A percentile compares a stretch with the other conserved stretches of the same genome.
phyloP scores from a whole-genome alignment of 805 yeast species.

The Kluyveromyces dobzhanskii region DNA sequence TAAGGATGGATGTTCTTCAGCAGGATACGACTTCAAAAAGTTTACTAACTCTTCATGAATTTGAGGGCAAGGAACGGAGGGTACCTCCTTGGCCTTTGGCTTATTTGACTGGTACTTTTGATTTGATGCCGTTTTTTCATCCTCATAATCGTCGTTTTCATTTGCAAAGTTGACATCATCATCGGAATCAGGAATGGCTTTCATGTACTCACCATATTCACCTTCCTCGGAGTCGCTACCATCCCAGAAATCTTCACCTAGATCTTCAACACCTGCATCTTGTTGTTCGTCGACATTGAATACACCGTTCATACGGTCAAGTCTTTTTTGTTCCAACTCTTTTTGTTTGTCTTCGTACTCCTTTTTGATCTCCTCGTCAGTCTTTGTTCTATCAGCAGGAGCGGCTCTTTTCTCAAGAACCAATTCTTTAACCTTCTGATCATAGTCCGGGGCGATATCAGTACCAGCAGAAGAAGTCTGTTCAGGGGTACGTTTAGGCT shows the following conservation, averaged over 20 bases:
- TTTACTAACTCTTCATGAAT: constrained; percentile 36
- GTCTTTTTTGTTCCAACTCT: constrained; percentile 58
- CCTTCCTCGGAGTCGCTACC: constrained; percentile 40
- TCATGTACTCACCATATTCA: constrained; percentile 22
- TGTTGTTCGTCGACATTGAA: constrained; percentile 36
- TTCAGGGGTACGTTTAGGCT: constrained; percentile 15
- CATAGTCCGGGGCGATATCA: constrained; percentile 44
- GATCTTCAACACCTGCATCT: constrained; percentile 57
- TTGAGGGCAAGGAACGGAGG: constrained; percentile 40
- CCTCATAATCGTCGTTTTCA: constrained; percentile 9
- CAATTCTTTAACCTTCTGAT: constrained; percentile 55
- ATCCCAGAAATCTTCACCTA: constrained; percentile 64
- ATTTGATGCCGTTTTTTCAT: constrained; percentile 25
- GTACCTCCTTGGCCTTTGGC: constrained; percentile 9
- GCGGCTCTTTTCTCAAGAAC: constrained; percentile 67
- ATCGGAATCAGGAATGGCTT: constrained; percentile 32
- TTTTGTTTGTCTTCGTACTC: constrained; percentile 56
- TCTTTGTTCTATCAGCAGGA: constrained; percentile 75
- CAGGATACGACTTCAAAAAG: constrained; percentile 29
- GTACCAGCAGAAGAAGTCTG: constrained; percentile 35
- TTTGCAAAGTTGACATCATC: constrained; percentile 30
- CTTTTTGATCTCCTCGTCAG: constrained; percentile 56
- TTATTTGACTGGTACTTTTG: too few species aligned
- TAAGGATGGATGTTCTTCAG: constrained; percentile 37
- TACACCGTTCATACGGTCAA: constrained; percentile 66